These are phyloP conservation scores for Colletotrichum viniferum DNA, from an alignment of 2,329 filamentous ascomycete genomes.

Conservation along the genomic window DNA sequence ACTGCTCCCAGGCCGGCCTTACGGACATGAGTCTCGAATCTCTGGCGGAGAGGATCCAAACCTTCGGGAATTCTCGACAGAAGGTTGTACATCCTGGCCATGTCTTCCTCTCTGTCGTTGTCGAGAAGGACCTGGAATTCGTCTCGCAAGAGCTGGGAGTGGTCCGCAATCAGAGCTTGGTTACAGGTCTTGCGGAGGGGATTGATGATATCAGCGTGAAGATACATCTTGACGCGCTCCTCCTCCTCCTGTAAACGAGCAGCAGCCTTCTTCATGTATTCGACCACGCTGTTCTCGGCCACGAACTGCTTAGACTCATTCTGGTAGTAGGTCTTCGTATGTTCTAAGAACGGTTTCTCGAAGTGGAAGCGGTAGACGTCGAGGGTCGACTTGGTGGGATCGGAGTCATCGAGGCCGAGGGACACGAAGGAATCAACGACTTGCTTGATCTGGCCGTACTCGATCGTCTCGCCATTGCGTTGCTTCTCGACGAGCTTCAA, in stretches of 20 bases:
- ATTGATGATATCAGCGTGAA: slow-evolving; percentile 87
- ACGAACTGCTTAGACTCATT: slow-evolving; percentile 94
- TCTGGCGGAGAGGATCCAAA: slow-evolving; percentile 82
- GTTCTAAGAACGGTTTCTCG: slow-evolving; percentile 86
- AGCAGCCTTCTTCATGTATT: slow-evolving; percentile 99
- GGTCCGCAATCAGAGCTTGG: slow-evolving; percentile 85
- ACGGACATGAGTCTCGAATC: slow-evolving; percentile 91
- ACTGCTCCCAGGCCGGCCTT: slow-evolving; percentile 89
- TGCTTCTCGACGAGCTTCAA: slow-evolving; percentile 96
- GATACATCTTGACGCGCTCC: slow-evolving; percentile 87
- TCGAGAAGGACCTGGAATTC: slow-evolving; percentile 95
- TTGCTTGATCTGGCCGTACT: slow-evolving; percentile 94
- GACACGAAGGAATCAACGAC: slow-evolving; percentile 97
- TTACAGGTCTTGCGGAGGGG: slow-evolving; percentile 88
- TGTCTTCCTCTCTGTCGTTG: slow-evolving; percentile 92
- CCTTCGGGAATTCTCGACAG: slow-evolving; percentile 89
- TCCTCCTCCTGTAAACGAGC: slow-evolving; percentile 88
- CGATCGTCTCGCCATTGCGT: slow-evolving; percentile 95
- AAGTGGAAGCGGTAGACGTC: slow-evolving; percentile 95
- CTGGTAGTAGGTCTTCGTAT: slow-evolving; percentile 86
- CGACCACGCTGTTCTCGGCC: slow-evolving; percentile 94
- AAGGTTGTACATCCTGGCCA: slow-evolving; percentile 94
- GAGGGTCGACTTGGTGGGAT: slow-evolving; percentile 90
- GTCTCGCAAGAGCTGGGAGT: slow-evolving; percentile 84
- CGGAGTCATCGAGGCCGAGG: slow-evolving; percentile 89